These are phyloP conservation scores for Passalora sequoiae DNA, from an alignment of 2,329 filamentous ascomycete genomes.

Conservation along the genomic window DNA sequence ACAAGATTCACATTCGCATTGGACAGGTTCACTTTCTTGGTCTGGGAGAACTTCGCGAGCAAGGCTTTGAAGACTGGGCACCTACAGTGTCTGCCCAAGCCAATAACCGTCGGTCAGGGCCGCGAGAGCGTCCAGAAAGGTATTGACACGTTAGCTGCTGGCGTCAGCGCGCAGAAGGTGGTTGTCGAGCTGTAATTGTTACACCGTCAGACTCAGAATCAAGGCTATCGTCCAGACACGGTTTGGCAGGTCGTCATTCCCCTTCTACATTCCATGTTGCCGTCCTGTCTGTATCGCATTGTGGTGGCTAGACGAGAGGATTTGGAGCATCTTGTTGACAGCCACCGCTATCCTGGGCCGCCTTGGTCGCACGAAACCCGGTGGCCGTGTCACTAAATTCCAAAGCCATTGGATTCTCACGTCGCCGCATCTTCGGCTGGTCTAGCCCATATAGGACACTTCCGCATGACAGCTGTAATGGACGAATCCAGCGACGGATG, in stretches of 20 bases:
- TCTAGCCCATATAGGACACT: constrained; percentile 2
- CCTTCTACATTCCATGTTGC: background rate
- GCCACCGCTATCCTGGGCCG: constrained; percentile 3
- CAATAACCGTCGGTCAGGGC: constrained; percentile 2
- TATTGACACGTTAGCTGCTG: constrained; percentile 3
- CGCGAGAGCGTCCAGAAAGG: constrained; percentile 5
- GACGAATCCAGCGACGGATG: constrained; percentile 5
- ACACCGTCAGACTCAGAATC: too few relatives aligned
- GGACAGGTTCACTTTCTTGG: constrained; percentile 2
- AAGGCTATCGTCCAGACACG: background rate
- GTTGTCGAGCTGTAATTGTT: constrained; percentile 6
- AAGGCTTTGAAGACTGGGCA: background rate
- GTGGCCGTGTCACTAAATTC: constrained; percentile 9
- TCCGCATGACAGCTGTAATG: constrained; percentile 11
- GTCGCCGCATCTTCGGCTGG: constrained; percentile 5
- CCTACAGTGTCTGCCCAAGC: constrained; percentile 6
- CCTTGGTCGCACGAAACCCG: constrained; percentile 3
- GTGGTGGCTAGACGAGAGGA: background rate
- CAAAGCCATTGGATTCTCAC: constrained; percentile 1
- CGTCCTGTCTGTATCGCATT: background rate
- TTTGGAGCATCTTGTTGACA: background rate
- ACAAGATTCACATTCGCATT: constrained; percentile 5
- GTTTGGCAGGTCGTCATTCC: background rate
- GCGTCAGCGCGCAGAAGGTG: constrained; percentile 11
- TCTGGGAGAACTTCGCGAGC: constrained; percentile 14